Conservation (phyloP, 345 rosid species). For the Trapa incisa region DNA sequence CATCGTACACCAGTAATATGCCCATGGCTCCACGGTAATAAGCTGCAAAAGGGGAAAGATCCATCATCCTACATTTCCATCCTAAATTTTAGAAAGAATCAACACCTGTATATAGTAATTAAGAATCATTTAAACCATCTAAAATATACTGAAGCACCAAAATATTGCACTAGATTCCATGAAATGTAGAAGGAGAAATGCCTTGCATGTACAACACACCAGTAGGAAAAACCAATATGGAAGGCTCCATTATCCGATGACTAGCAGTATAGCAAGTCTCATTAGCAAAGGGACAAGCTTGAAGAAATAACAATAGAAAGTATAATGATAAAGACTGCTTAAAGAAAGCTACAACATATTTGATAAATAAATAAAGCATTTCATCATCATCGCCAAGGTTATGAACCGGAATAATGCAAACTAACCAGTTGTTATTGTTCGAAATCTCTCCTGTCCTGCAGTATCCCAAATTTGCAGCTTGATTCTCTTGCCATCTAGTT, state of each 20-base stretch:
- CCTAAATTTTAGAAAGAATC: not conserved
- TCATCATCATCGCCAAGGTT: not conserved
- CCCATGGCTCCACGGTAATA: constrained; percentile 99
- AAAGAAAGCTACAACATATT: not conserved
- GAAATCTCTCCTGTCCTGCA: constrained; percentile 77
- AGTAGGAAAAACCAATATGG: not conserved
- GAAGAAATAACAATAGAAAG: not conserved
- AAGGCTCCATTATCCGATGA: not conserved
- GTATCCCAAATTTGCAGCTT: constrained; percentile 96
- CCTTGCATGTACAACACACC: not conserved
- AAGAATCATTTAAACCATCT: not conserved
- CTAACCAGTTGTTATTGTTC: constrained; percentile 91
- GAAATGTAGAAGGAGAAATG: not conserved
- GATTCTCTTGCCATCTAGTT: constrained; percentile 88
- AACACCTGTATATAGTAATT: not conserved
- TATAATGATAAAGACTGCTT: not conserved
- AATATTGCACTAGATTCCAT: not conserved
- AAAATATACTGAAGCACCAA: not conserved
- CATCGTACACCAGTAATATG: constrained; percentile 96
- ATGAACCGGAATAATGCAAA: constrained; percentile 1
- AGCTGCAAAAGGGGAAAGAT: constrained; percentile 41
- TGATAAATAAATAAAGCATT: not conserved
- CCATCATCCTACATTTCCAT: not conserved
- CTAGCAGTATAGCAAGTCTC: not conserved
- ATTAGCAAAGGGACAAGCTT: not conserved